Evolutionary conservation across 768 basidiomycete species (phyloP), one percentile per base, ranked within the genome.

Genomic region (Phylloporus scabripes): DNA sequence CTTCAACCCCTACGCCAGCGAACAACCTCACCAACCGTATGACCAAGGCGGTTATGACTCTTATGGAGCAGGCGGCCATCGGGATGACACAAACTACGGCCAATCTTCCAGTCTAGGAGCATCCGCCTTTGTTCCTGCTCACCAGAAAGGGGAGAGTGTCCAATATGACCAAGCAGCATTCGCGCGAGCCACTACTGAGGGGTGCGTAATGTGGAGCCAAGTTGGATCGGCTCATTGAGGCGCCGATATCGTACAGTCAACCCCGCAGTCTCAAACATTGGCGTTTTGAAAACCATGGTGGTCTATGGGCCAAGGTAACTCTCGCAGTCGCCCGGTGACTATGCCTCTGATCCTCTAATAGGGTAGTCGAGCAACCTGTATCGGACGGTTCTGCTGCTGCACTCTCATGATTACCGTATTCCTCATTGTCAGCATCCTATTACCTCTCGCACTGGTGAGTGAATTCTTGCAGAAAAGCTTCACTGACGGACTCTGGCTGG

Each of bases 301-400:
- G 76, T 54, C 61, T 87, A 45, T 90, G 87, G 87, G 81, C 77
- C 4, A 82, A 75, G 72, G 84, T 83, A 46, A 31, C 63, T 9
- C 17, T 29, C 15, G 21, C 31, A 46, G 39, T 23, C 37, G 11
- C 39, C 37, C 8, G 45, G 7, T 32, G 8, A 7, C 18, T 9
- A 38, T 18, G 1, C 7, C n/a, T 31, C 38, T 37, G 15, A 58
- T 37, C 10, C 38, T 39, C 15, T 31, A 4, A 11, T 40, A 85
- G 83, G 85, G 87, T 14, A 71, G 81, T 46, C 70, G 83, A 49
- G 74, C 70, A 24, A 64, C 80, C 17, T 85, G 82, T 62, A 63
- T 80, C 33, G 81, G 83, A 45, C 68, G 89, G 55, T 84, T 91
- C 66, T 84, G 78, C 64, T 87, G 82, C 58, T 92, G 89, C 67